Evolutionary conservation across 208 protist species (phyloP), one percentile per base, ranked within the genome.

Genomic region (Crithidia expoeki): DNA sequence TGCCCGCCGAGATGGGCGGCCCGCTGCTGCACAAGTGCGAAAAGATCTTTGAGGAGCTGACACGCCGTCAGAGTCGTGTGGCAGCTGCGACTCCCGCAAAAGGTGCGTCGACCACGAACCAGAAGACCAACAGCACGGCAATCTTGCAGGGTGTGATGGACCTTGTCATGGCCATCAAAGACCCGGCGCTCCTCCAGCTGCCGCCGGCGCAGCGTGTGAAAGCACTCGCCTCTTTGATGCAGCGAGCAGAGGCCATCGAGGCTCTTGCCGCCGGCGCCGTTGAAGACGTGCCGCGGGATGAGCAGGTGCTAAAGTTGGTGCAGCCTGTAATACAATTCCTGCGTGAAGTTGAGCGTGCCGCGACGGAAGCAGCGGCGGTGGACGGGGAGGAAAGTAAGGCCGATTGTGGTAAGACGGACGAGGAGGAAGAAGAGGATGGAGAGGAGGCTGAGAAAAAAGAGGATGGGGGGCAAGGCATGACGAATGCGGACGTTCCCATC

Each of bases 1-100:
- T 95, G 16, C 86, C 86, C 0, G 50, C 74, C 2, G 50, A 72
- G 17, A 62, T 84, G 53, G 74, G 72, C 10, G 62, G 49, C 32
- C 60, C 73, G 12, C 78, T 95, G 2, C 50, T 58, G 32, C 64
- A 47, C 21, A 92, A 92, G 65, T 95, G 89, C 47, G 55, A 74
- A 17, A 14, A 71, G 23, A 72, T 84, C n/a, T 69, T 82, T 30
- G 66, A 69, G 17, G 34, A 27, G n/a, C 51, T 76, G 28, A 23
- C 60, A 2, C 19, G 46, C 23, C 52, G 49, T 33, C 46, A 42
- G 10, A 23, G 6, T 32, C 9, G 6, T 3, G 11, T 10, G 16
- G 19, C 34, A 12, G 28, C 38, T 21, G 4, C 19, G n/a, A 32
- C 28, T 16, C n/a, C 61, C 14, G 23, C 40, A 2, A 28, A 49